Conservation (phyloP, 73 alveolate species). For the Symbiodinium natans region DNA sequence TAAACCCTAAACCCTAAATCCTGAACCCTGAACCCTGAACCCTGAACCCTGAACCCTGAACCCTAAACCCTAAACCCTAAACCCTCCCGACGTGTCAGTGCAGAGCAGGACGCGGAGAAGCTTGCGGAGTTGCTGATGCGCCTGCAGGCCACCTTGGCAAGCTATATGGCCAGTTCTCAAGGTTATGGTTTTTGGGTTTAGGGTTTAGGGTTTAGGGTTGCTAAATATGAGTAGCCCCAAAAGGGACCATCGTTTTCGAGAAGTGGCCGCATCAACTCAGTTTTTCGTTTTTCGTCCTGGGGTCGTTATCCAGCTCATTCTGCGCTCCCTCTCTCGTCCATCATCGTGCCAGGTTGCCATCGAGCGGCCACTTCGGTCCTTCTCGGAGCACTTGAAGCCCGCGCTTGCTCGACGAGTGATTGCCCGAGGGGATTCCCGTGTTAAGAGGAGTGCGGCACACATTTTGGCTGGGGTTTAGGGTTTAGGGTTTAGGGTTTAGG, state of each 20-base stretch:
- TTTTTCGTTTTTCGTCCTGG: too few species aligned
- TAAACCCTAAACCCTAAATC: background rate
- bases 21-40: background rate
- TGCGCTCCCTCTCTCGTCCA: too few species aligned
- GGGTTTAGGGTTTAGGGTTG: too few species aligned
- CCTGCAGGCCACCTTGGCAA: background rate
- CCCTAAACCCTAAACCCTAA: too few species aligned
- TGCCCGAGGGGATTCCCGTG: background rate
- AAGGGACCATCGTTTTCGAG: too few species aligned
- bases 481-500: background rate
- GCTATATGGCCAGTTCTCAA: too few species aligned
- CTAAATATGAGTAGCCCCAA: too few species aligned
- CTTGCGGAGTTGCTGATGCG: background rate
- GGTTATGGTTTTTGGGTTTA: too few species aligned
- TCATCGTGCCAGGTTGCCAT: constrained; percentile 81
- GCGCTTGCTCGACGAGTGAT: constrained; percentile 82
- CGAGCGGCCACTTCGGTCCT: constrained; percentile 44
- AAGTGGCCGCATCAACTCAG: too few species aligned
- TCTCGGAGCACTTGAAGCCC: constrained; percentile 70
- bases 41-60: too few species aligned
- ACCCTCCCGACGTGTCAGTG: background rate
- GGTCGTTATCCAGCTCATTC: too few species aligned
- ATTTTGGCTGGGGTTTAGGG: background rate
- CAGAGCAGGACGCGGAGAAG: background rate
- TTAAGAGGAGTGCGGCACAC: background rate